Evolutionary conservation across 768 basidiomycete genomes (phyloP).

Genomic region (Termitomyces sp.): DNA sequence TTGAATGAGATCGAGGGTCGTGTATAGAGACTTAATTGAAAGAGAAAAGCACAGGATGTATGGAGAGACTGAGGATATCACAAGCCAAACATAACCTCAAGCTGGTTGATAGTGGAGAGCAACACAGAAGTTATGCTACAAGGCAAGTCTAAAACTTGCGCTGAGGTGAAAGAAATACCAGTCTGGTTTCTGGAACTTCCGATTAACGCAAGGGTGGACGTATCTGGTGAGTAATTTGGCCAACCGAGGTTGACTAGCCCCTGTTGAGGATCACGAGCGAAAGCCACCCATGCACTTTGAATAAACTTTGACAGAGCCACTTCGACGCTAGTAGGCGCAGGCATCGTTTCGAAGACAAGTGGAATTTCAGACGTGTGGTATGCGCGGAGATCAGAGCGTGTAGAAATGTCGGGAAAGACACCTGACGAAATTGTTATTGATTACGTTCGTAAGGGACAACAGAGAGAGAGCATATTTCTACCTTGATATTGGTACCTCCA

Average conservation of each 20-base stretch:
- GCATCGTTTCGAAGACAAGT: conserved; percentile 28
- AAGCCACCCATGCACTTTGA: conserved; percentile 33
- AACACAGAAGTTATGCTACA: background rate
- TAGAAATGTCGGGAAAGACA: conserved; percentile 30
- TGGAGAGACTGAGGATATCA: background rate
- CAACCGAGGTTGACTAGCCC: conserved; percentile 21
- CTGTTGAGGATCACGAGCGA: conserved; percentile 29
- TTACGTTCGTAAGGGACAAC: conserved; percentile 18
- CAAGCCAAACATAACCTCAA: background rate
- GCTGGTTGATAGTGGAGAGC: background rate
- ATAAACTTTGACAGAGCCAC: conserved; percentile 26
- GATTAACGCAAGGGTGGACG: conserved; percentile 6
- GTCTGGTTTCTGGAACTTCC: conserved; percentile 9
- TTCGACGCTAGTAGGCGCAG: conserved; percentile 13
- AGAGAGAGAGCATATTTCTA: conserved; percentile 3
- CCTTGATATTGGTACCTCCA: conserved; percentile 16
- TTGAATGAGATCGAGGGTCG: too few species aligned
- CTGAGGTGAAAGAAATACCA: conserved; percentile 1
- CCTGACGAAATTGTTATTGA: conserved; percentile 11
- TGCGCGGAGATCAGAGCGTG: conserved; percentile 25
- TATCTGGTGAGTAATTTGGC: conserved; percentile 15
- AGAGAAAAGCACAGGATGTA: too few species aligned
- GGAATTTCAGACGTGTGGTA: conserved; percentile 35
- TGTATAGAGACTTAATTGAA: too few species aligned
- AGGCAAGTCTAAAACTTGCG: background rate